Conservation (phyloP, 805 yeast genomes). For the Barnettozyma sp. region DNA sequence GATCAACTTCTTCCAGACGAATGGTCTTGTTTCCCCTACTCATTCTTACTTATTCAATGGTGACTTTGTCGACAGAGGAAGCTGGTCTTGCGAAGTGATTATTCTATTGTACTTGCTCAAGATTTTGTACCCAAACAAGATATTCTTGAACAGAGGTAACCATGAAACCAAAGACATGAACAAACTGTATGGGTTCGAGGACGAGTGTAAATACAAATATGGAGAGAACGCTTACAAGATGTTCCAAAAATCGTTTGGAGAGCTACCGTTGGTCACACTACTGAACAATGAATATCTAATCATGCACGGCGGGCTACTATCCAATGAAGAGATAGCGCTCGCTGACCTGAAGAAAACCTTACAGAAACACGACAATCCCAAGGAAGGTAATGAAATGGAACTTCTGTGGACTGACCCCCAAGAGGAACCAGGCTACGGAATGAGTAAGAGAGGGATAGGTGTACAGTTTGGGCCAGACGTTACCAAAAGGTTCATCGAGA, state of each 20-base stretch:
- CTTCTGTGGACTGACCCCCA: conserved; percentile 98
- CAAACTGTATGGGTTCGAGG: conserved; percentile 92
- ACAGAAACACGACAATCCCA: conserved; percentile 81
- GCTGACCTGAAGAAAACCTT: conserved; percentile 68
- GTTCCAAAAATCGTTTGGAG: conserved; percentile 79
- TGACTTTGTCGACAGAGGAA: conserved; percentile 96
- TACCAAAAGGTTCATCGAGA: conserved; percentile 68
- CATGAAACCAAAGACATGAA: conserved; percentile 98
- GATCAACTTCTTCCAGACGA: conserved; percentile 64
- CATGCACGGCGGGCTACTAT: conserved; percentile 94
- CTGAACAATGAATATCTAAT: conserved; percentile 75
- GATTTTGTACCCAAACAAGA: conserved; percentile 58
- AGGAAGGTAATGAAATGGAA: conserved; percentile 93
- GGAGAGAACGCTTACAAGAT: conserved; percentile 71
- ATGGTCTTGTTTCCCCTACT: conserved; percentile 56
- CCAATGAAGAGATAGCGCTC: conserved; percentile 62
- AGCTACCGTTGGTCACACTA: conserved; percentile 79
- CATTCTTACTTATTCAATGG: conserved; percentile 90
- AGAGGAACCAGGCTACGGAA: conserved; percentile 63
- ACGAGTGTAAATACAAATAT: conserved; percentile 90
- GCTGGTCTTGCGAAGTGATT: conserved; percentile 98
- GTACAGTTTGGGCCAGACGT: conserved; percentile 96
- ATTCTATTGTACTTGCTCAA: conserved; percentile 71
- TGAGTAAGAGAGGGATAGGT: conserved; percentile 92
- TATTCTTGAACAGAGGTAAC: conserved; percentile 87